Evolutionary conservation across 257 asterid genomes (phyloP), one percentile per base, ranked within the genome.

Genomic region (Solanum piurae): DNA sequence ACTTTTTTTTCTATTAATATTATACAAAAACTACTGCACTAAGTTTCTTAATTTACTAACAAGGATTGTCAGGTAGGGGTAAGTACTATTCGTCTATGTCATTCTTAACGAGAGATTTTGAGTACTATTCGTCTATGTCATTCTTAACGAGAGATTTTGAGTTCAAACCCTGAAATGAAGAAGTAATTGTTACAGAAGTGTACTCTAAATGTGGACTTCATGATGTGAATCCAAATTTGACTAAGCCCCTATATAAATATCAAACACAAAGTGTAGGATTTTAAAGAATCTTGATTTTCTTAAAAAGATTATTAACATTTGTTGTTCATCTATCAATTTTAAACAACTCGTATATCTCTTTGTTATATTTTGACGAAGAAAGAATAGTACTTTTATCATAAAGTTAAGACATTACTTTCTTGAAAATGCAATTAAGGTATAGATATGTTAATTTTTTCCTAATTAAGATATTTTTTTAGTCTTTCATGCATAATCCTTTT

Each of bases 81-180:
- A 8, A 60, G 68, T 23, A 55, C 1, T 16, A 49, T 49, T 8
- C 1, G 4, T 6, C 3, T 23, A 23, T 9, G 6, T 2, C 29
- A 29, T 29, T 2, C 27, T 60, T 60, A 21, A 62, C 6, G 7
- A 23, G 3, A 9, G 0, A 62, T 64, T 12, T 64, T 6, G 7
- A 64, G 4, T 64, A n/a, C n/a, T n/a, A n/a, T n/a, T n/a, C n/a
- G n/a, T n/a, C n/a, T n/a, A n/a, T n/a, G n/a, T n/a, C n/a, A n/a
- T n/a, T n/a, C 27, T 58, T 58, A 21, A 62, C 7, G 7, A n/a
- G 3, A 9, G 1, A 62, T 64, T 12, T 64, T 6, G 7, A 64
- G 4, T 64, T 64, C 4, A 0, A 64, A 11, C 0, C 0, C 0
- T n/a, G 2, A 25, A 64, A 64, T 49, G 60, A 52, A 52, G 0